Evolutionary conservation across 1,139 yeast genomes (phyloP).

Genomic region (Taiozyma sp.): DNA sequence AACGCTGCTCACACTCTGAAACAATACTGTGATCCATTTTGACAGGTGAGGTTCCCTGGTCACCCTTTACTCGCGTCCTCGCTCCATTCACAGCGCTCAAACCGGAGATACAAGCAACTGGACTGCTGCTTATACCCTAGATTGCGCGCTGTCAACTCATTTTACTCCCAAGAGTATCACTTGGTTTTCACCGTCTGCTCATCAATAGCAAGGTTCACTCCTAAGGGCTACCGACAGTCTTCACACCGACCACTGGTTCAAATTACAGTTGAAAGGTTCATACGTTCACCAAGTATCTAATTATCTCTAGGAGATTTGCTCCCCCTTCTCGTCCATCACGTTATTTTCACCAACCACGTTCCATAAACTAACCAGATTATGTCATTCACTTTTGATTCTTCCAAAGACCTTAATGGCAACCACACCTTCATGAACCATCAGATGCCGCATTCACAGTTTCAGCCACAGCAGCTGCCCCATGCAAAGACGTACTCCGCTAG

Average conservation of each 20-base stretch:
- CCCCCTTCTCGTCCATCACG: no score
- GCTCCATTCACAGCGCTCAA: neutral
- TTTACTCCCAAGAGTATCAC: neutral
- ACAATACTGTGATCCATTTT: neutral
- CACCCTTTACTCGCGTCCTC: neutral
- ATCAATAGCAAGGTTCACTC: neutral
- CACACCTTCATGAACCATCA: neutral
- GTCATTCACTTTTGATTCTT: neutral
- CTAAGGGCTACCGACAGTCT: no score
- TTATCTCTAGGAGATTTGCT: no score
- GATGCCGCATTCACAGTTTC: neutral
- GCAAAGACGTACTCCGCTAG: neutral
- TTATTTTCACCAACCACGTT: neutral
- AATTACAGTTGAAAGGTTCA: no score
- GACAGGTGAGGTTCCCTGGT: neutral
- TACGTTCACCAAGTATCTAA: no score
- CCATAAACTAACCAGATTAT: neutral
- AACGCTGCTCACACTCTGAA: neutral
- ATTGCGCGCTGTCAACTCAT: neutral
- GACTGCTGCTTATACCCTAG: no score
- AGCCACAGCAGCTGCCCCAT: neutral
- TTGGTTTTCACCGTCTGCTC: neutral
- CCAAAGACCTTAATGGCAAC: neutral
- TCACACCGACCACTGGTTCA: no score
- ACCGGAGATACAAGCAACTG: neutral